Evolutionary conservation across 106 monocot genomes (phyloP).

Genomic region (Cymbidium sinense): DNA sequence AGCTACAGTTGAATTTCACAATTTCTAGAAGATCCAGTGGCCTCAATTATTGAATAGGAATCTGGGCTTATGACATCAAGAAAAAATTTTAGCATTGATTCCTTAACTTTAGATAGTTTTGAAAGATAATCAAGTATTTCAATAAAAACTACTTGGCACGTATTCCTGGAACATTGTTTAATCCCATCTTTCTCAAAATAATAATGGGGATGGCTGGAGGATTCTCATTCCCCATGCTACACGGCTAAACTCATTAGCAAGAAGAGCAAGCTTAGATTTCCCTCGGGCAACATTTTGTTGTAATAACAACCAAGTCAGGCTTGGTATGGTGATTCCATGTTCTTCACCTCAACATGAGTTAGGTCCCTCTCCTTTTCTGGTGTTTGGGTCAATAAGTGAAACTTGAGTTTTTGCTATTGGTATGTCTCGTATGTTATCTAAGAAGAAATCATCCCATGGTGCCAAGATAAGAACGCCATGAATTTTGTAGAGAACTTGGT

Average conservation of each 20-base stretch:
- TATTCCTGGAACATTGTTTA: slow-evolving; percentile 62
- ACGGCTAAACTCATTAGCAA: slow-evolving; percentile 71
- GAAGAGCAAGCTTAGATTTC: slow-evolving; percentile 40
- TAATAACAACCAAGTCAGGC: slow-evolving; percentile 87
- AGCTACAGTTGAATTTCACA: not conserved
- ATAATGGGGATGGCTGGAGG: slow-evolving; percentile 57
- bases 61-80: not conserved
- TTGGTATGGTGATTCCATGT: slow-evolving; percentile 67
- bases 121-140: not conserved
- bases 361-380: slow-evolving; percentile 43
- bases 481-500: slow-evolving; percentile 70
- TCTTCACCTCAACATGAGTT: slow-evolving; percentile 53
- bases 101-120: not conserved
- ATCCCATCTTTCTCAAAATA: slow-evolving; percentile 68
- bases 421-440: slow-evolving; percentile 53
- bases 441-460: slow-evolving; percentile 79
- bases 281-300: slow-evolving; percentile 52
- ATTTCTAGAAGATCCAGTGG: not conserved
- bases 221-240: slow-evolving; percentile 61
- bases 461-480: slow-evolving; percentile 59
- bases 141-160: slow-evolving; percentile 9
- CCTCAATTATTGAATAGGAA: not conserved
- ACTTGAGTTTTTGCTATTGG: slow-evolving; percentile 42
- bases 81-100: not conserved
- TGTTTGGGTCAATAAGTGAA: slow-evolving; percentile 44